Percentiles rank a stretch among this genome's conserved stretches.
Evolutionary conservation across 2,329 filamentous ascomycete genomes (phyloP).

Genomic region (Clarireedia homoeocarpa): DNA sequence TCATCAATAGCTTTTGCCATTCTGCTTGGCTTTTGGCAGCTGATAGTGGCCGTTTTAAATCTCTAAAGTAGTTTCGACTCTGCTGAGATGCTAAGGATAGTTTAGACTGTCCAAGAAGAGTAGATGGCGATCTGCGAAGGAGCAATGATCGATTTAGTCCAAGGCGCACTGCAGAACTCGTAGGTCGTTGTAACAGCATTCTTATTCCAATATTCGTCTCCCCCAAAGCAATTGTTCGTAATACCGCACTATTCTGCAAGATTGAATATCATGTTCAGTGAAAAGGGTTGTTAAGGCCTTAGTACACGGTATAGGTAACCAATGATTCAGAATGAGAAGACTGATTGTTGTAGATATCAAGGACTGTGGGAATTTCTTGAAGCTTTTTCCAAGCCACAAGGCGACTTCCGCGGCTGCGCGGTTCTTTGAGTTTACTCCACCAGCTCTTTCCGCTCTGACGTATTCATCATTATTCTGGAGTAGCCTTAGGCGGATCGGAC

Average conservation of each 20-base stretch:
- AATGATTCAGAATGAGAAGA: neutral
- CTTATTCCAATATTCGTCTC: neutral
- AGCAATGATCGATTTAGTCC: conserved; percentile 1
- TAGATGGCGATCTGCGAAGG: conserved; percentile 3
- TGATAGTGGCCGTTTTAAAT: neutral
- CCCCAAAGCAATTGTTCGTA: neutral
- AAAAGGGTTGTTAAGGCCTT: neutral
- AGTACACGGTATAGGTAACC: neutral
- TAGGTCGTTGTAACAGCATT: conserved; percentile 21
- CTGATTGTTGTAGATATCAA: neutral
- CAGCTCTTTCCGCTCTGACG: neutral
- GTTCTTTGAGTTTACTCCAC: too few relatives aligned
- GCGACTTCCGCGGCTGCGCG: neutral
- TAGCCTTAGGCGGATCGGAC: neutral
- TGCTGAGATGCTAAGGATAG: neutral
- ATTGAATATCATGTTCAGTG: conserved; percentile 7
- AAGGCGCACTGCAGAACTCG: conserved; percentile 16
- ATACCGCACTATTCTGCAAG: neutral
- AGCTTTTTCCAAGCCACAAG: neutral
- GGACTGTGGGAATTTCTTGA: neutral
- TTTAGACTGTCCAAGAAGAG: neutral
- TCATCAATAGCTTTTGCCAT: conserved; percentile 6
- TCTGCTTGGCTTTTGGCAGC: conserved; percentile 1
- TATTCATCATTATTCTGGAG: neutral
- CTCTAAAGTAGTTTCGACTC: neutral